Conservation (phyloP, 768 basidiomycete genomes). For the Suillus luteus region DNA sequence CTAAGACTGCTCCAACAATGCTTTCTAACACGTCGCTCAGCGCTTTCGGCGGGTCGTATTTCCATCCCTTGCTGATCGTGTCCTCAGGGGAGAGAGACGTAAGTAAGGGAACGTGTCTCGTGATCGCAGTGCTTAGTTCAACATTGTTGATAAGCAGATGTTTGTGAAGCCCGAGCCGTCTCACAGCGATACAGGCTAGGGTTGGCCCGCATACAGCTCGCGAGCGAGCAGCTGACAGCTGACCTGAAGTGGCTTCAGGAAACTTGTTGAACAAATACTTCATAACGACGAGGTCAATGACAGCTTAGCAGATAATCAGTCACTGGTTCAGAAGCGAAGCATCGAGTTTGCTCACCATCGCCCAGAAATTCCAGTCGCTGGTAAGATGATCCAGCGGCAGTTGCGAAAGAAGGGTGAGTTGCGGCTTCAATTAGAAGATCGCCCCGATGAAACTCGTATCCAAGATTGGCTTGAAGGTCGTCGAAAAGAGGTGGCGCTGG, state of each 20-base stretch:
- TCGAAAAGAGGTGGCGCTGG: constrained; percentile 50
- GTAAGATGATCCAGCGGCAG: constrained; percentile 61
- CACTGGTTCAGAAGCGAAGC: not conserved
- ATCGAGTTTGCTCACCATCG: constrained; percentile 61
- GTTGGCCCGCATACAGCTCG: constrained; percentile 75
- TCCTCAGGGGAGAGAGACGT: constrained; percentile 56
- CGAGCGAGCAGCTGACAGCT: constrained; percentile 70
- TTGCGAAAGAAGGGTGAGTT: constrained; percentile 80
- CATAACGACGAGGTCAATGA: constrained; percentile 72
- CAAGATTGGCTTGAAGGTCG: constrained; percentile 60
- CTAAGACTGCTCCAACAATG: constrained; percentile 77
- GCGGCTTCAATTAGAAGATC: constrained; percentile 72
- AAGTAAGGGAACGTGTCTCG: constrained; percentile 60
- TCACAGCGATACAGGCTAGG: constrained; percentile 69
- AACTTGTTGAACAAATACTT: constrained; percentile 71
- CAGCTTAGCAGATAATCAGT: constrained; percentile 43
- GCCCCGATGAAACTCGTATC: constrained; percentile 69
- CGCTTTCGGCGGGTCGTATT: constrained; percentile 83
- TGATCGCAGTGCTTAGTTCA: constrained; percentile 65
- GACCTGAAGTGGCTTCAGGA: constrained; percentile 71
- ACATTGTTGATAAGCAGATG: constrained; percentile 68
- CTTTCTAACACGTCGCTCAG: constrained; percentile 86
- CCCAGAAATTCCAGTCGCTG: constrained; percentile 89
- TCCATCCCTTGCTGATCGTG: constrained; percentile 73
- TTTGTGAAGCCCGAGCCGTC: constrained; percentile 66